Evolutionary conservation across 306 rosid species (phyloP).

Genomic region (Glycine tomentella): DNA sequence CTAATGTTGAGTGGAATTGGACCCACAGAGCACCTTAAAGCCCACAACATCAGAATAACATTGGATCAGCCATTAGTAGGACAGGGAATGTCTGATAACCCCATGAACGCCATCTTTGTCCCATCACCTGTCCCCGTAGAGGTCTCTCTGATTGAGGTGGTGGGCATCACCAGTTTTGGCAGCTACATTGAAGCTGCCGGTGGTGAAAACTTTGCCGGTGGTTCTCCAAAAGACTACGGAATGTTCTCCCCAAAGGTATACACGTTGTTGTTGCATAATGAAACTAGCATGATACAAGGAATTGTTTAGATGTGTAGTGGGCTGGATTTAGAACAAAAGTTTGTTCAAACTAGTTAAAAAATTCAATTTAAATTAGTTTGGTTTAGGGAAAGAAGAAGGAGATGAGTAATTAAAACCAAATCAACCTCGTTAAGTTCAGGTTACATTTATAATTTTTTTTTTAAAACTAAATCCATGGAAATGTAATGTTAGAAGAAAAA

Average conservation of each 20-base stretch:
- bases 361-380: no score
- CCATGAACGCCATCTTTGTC: conserved; percentile 72
- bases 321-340: no score
- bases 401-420: not conserved
- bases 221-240: conserved; percentile 55
- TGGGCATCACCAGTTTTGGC: conserved; percentile 51
- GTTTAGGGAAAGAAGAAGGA: no score
- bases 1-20: conserved; percentile 80
- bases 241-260: conserved; percentile 63
- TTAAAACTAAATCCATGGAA: conserved; percentile 21
- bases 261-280: no score
- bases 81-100: conserved; percentile 73
- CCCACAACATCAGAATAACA: conserved; percentile 59
- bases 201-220: conserved; percentile 66
- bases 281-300: no score
- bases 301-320: conserved; percentile 53
- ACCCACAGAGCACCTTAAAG: conserved; percentile 54
- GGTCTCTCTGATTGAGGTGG: conserved; percentile 48
- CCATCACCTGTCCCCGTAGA: conserved; percentile 72
- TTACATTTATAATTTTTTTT: conserved; percentile 36
- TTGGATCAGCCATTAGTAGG: conserved; percentile 72
- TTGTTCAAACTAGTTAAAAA: no score
- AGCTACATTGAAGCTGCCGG: conserved; percentile 76
- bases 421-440: no score
- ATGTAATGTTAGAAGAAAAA: no score